phyloP scores from a whole-genome alignment of 2,329 filamentous ascomycete genomes.

The Fusarium concolor region DNA sequence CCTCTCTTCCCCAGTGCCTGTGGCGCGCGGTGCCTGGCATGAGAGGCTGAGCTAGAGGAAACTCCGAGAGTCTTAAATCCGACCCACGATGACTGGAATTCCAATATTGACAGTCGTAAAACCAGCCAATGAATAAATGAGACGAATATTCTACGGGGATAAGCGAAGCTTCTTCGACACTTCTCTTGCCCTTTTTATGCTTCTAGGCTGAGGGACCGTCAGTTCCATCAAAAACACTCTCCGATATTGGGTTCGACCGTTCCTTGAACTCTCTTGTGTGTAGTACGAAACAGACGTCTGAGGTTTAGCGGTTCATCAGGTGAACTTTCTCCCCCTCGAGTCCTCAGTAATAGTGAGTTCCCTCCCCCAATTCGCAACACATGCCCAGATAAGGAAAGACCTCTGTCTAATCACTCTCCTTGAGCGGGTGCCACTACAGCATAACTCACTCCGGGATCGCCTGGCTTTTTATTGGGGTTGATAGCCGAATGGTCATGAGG shows the following conservation, averaged over 20 bases:
- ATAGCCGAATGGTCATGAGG: too few relatives aligned
- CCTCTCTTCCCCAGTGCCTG: slow-evolving; percentile 1
- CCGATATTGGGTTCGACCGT: not conserved
- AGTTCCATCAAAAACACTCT: slow-evolving; percentile 10
- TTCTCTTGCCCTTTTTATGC: not conserved
- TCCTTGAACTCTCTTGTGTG: not conserved
- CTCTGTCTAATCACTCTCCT: too few relatives aligned
- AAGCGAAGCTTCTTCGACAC: not conserved
- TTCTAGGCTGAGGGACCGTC: slow-evolving; percentile 11
- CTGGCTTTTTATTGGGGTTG: too few relatives aligned
- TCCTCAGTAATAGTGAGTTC: too few relatives aligned
- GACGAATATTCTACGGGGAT: slow-evolving; percentile 6
- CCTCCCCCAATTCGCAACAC: too few relatives aligned
- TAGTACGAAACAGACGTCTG: not conserved
- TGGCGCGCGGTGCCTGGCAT: slow-evolving; percentile 14
- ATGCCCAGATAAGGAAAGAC: too few relatives aligned
- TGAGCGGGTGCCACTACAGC: too few relatives aligned
- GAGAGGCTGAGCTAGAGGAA: not conserved
- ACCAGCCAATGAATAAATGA: not conserved
- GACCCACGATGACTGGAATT: slow-evolving; percentile 16
- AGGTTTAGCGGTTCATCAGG: not conserved
- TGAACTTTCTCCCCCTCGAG: not conserved
- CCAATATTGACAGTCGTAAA: not conserved
- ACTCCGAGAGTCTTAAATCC: not conserved
- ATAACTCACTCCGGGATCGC: too few relatives aligned